Evolutionary conservation across 2,329 filamentous ascomycete species (phyloP), one percentile per base, ranked within the genome.

Genomic region (Fusarium duplospermum): DNA sequence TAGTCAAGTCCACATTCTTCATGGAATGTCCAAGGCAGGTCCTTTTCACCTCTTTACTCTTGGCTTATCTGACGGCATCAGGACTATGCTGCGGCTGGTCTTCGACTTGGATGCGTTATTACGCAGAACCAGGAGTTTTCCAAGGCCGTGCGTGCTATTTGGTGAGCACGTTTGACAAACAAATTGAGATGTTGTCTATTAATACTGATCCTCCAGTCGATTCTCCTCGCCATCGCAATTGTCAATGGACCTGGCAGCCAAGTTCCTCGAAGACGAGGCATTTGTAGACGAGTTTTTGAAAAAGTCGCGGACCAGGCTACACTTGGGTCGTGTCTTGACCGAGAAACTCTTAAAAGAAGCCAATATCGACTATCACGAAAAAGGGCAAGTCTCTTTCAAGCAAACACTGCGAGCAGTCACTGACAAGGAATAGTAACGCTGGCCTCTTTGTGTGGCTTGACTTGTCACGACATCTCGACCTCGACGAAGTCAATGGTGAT

Each of bases 101-200:
- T 59, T 38, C 35, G 56, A 38, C 56, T 59, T 24, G 56, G 56
- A 40, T 59, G 56, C 22, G 56, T 59, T 11, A 59, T 59, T 38
- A 59, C 56, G 20, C 56, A 59, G 56, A 59, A 59, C 35, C 6
- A 20, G 10, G 56, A 59, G 20, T 59, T 59, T 27, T 59, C 56
- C 22, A 40, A 59, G 35, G 56, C 56, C n/a, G 35, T 20, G 6
- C 56, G 56, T 40, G 56, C 56, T 1, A 59, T 59, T 16, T 59
- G 56, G 56, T 59, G 7, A 40, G 56, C 16, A 13, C 6, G 6
- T 2, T 31, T 52, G 16, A 10, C 24, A 29, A 42, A 6, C 11
- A 13, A 11, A 13, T 20, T 2, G 3, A 52, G 10, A 9, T n/a
- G 16, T 29, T 4, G 6, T 13, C 45, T 31, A 31, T 20, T 38